Base-by-base conservation (phyloP, 2,329 filamentous ascomycete species). In the Verticillium zaregamsianum region DNA sequence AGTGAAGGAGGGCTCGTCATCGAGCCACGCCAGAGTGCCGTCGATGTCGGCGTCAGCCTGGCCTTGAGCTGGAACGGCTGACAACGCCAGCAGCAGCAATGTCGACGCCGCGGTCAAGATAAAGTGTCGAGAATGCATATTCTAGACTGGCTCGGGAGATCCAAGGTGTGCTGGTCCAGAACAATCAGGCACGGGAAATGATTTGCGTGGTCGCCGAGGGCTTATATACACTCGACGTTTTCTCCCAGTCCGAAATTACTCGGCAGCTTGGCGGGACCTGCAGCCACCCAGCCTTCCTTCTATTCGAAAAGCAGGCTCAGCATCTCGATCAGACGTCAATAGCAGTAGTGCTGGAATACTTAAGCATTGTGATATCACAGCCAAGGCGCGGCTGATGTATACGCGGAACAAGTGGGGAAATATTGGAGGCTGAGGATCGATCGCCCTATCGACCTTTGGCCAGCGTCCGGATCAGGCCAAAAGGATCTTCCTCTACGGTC, bases 1-100 rank as follows among this genome's bases (percentile, higher is more conserved):
- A 0, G 74, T 77, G 58, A 73, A 70, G 17, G 63, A 45, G 5
- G 60, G 54, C 2, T 33, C 58, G 20, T 35, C 33, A 17, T 60
- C 20, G 40, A 32, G 23, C 12, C 40, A 59, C 8, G 25, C 11
- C 40, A 49, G 9, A 23, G 12, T 32, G 40, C 40, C 40, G 17
- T 49, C 33, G 33, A 35, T 4, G 33, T 35, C 33, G 14, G 9
- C 8, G 5, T 35, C 33, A 3, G 9, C 14, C 33, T 35, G 33
- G 14, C 33, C 33, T 35, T 35, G 37, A 7, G 37, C 37, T n/a
- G 37, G 17, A 40, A 40, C 6, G 37, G 37, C 37, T 40, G 37
- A 12, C 37, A 40, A 40, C 37, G 37, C 15, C 17, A 40, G 15
- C 17, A 40, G 15, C 37, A 40, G 17, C 37, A 40, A 40, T 15